Evolutionary conservation across 805 yeast species (phyloP).

Genomic region (Cyberlindnera lachancei): DNA sequence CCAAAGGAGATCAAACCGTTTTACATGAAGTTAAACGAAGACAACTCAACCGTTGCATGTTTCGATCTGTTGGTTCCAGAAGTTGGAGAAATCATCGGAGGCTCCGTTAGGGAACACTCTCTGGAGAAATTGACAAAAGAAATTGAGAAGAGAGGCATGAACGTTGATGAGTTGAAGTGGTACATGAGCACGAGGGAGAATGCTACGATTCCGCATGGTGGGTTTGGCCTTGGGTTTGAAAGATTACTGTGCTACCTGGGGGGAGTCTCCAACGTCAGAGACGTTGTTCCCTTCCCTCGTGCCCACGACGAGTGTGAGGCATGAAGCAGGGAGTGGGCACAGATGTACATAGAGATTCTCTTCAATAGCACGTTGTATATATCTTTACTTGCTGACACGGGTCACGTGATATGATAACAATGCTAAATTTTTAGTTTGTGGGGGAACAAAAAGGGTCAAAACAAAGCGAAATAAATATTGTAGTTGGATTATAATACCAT

Average conservation of each 20-base stretch:
- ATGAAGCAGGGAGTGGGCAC: background rate
- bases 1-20: conserved; percentile 79
- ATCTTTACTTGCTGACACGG: too few relatives aligned
- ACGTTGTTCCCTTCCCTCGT: conserved; percentile 83
- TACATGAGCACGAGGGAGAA: conserved; percentile 63
- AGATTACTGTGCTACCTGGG: conserved; percentile 67
- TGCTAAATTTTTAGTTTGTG: too few relatives aligned
- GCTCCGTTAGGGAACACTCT: conserved; percentile 81
- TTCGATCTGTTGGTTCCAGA: conserved; percentile 86
- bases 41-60: conserved; percentile 67
- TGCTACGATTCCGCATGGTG: conserved; percentile 92
- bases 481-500: too few relatives aligned
- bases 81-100: conserved; percentile 91
- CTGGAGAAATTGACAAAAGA: conserved; percentile 38
- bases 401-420: too few relatives aligned
- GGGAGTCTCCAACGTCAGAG: conserved; percentile 74
- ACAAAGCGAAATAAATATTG: too few relatives aligned
- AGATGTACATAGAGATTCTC: conserved; percentile 1
- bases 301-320: conserved; percentile 44
- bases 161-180: conserved; percentile 58
- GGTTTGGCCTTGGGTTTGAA: conserved; percentile 94
- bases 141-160: conserved; percentile 51
- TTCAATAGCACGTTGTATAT: too few relatives aligned
- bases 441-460: too few relatives aligned
- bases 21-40: conserved; percentile 66